These are phyloP conservation scores for Yueomyces sp. DNA, from an alignment of 805 yeast genomes.

Conservation along the genomic window DNA sequence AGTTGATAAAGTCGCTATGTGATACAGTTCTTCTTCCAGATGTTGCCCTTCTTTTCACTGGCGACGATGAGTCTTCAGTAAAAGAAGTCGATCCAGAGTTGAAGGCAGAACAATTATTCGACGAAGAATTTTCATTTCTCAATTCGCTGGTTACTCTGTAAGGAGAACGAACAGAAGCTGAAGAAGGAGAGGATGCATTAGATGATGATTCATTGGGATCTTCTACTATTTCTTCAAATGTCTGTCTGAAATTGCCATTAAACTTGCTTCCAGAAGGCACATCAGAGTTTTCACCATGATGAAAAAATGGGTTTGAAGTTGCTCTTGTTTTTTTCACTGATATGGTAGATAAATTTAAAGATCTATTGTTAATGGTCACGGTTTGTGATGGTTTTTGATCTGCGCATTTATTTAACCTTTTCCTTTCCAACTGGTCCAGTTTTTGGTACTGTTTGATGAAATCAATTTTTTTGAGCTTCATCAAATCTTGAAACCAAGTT, in stretches of 20 bases:
- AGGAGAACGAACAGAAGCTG: background rate
- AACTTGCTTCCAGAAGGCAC: too few relatives aligned
- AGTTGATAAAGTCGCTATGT: background rate
- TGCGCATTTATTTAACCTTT: constrained; percentile 36
- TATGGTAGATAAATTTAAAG: background rate
- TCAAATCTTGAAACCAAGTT: constrained; percentile 34
- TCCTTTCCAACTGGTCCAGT: constrained; percentile 58
- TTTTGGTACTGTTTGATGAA: constrained; percentile 41
- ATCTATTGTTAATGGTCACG: background rate
- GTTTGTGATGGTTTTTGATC: background rate
- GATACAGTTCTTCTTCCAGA: background rate
- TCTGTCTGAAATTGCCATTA: too few relatives aligned
- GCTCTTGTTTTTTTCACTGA: background rate
- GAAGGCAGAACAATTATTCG: background rate
- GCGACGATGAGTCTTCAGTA: background rate
- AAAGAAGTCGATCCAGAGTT: background rate
- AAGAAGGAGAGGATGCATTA: background rate
- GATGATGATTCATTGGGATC: background rate
- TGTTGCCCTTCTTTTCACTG: background rate
- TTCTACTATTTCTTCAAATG: background rate
- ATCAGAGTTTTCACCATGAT: background rate
- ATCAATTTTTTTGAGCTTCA: constrained; percentile 15
- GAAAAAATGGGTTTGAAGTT: background rate
- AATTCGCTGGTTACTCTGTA: background rate
- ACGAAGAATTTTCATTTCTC: background rate